Base-by-base conservation (phyloP, 2,329 filamentous ascomycete genomes). In the Aspergillus hiratsukae region DNA sequence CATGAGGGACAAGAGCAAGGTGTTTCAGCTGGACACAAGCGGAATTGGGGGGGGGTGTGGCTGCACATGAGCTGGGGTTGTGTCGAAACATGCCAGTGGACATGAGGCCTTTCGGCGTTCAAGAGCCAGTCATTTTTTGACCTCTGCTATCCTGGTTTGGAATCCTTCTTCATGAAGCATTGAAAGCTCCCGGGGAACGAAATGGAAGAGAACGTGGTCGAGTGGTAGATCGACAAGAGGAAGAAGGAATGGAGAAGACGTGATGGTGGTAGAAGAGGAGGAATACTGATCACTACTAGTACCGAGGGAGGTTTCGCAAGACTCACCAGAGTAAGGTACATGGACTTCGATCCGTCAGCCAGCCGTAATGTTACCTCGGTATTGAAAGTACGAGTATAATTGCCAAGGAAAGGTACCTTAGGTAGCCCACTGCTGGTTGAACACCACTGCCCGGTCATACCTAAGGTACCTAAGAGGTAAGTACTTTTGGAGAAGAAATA, bases 51-150 rank as follows among this genome's bases (percentile, higher is more conserved):
- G 23, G 5, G 11, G 17, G 43, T 11, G 23, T 14, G 23, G 49
- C 51, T 53, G 52, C 62, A 59, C 61, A 59, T 61, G 61, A 64
- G 61, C 61, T 37, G 59, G 59, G 60, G 61, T 58, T 59, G 62
- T 51, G 48, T 58, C 45, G 25, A 60, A 46, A 46, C 43, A 46
- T 46, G 21, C 43, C 43, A 27, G 19, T 46, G 43, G 21, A 46
- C 43, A 46, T 8, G 21, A 23, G 23, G 14, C 14, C 11, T 23
- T 23, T 46, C 14, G 10, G 43, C 21, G 9, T 25, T 27, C 11
- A 23, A 46, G 43, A 46, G 43, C 43, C 43, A 46, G 43, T 46
- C 43, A 46, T 27, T 46, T 14, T 11, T 25, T 6, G 21, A 27
- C 21, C 10, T 23, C 23, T 10, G n/a, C 19, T 14, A 7, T 14